Evolutionary conservation across 2,329 filamentous ascomycete genomes (phyloP).

Genomic region (Tolypocladium tropicale): DNA sequence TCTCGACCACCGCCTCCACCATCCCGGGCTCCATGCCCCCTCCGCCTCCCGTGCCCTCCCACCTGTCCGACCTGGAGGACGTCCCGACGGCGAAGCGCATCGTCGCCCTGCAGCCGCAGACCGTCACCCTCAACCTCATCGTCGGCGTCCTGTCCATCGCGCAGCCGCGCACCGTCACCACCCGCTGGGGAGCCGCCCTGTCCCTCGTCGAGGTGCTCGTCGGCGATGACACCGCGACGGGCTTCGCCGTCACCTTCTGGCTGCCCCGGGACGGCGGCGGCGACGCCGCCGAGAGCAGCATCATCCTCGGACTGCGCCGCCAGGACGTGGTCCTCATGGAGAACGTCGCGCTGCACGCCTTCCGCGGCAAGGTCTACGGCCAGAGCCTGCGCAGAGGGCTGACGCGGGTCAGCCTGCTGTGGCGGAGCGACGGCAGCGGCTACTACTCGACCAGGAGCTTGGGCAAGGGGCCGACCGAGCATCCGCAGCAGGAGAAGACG

Average conservation of each 20-base stretch:
- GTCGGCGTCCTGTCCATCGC: slow-evolving; percentile 67
- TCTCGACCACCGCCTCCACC: slow-evolving; percentile 9
- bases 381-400: slow-evolving; percentile 66
- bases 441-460: slow-evolving; percentile 46
- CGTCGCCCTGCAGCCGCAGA: slow-evolving; percentile 61
- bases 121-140: slow-evolving; percentile 73
- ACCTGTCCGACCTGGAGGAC: slow-evolving; percentile 48
- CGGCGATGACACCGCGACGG: slow-evolving; percentile 74
- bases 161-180: slow-evolving; percentile 55
- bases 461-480: slow-evolving; percentile 14
- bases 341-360: slow-evolving; percentile 70
- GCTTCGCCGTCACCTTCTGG: slow-evolving; percentile 82
- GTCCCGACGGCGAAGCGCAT: slow-evolving; percentile 61
- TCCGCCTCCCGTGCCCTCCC: slow-evolving; percentile 15
- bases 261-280: slow-evolving; percentile 33
- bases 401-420: slow-evolving; percentile 59
- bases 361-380: slow-evolving; percentile 69
- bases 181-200: slow-evolving; percentile 50
- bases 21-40: background rate
- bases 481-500: slow-evolving; percentile 52
- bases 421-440: slow-evolving; percentile 39
- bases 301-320: slow-evolving; percentile 41
- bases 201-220: slow-evolving; percentile 69
- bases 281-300: no score
- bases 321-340: slow-evolving; percentile 72